phyloP scores from a whole-genome alignment of 2,329 filamentous ascomycete species.

The Colletotrichum somersetense region DNA sequence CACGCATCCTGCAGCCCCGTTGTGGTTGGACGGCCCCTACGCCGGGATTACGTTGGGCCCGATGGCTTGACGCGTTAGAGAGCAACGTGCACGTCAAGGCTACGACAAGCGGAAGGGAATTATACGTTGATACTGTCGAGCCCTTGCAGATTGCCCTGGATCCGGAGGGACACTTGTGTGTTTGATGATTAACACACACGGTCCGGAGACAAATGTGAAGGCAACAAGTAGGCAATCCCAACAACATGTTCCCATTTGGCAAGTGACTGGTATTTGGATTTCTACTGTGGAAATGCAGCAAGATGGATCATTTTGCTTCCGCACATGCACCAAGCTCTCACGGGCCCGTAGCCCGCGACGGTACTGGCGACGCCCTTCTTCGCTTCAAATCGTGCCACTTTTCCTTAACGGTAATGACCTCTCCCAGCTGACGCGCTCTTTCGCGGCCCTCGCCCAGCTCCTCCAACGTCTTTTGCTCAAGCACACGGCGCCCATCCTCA shows the following conservation, averaged over 20 bases:
- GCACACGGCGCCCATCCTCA: conserved; percentile 50
- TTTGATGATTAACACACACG: background rate
- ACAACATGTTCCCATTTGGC: background rate
- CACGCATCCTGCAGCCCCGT: conserved; percentile 74
- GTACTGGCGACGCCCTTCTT: conserved; percentile 44
- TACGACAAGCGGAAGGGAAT: conserved; percentile 73
- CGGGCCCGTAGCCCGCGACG: conserved; percentile 16
- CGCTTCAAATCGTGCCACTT: conserved; percentile 57
- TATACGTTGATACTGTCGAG: conserved; percentile 70
- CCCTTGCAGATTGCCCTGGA: conserved; percentile 52
- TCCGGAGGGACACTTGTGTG: conserved; percentile 17
- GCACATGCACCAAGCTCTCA: background rate
- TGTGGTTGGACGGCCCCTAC: conserved; percentile 75
- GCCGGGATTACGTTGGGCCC: conserved; percentile 71
- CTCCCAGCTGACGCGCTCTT: conserved; percentile 58
- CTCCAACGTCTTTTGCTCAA: conserved; percentile 63
- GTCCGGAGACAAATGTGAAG: too few relatives aligned
- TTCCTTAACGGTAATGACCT: conserved; percentile 58
- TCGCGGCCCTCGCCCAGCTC: conserved; percentile 63
- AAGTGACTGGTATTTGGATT: background rate
- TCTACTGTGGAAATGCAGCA: background rate
- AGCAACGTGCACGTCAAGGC: conserved; percentile 70
- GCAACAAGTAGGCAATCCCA: background rate
- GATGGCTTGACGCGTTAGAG: conserved; percentile 80
- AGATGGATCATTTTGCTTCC: background rate